These are phyloP conservation scores for Lachnellula arida DNA, from an alignment of 2,329 filamentous ascomycete genomes.

Conservation along the genomic window DNA sequence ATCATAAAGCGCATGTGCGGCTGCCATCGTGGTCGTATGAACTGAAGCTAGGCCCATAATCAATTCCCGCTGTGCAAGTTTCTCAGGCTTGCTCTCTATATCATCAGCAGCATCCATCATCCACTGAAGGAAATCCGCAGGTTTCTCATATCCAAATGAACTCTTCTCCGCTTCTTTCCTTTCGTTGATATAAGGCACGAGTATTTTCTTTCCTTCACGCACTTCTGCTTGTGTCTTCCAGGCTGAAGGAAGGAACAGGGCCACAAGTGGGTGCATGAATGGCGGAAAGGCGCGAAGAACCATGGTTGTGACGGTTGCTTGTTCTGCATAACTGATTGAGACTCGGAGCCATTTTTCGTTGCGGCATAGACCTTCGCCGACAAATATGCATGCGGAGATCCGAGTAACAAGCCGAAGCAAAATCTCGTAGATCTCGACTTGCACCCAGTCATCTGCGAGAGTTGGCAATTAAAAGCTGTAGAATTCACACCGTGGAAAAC, in stretches of 20 bases:
- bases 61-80: background rate
- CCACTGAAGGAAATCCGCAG: background rate
- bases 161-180: background rate
- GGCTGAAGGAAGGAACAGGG: too few species aligned
- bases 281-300: too few species aligned
- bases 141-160: background rate
- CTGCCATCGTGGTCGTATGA: constrained; percentile 27
- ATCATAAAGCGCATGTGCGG: constrained; percentile 37
- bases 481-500: background rate
- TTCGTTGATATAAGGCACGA: background rate
- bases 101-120: background rate
- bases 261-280: too few species aligned
- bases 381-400: too few species aligned
- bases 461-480: background rate
- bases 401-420: too few species aligned
- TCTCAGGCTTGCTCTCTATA: background rate
- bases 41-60: background rate
- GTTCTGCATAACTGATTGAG: too few species aligned
- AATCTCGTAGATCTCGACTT: too few species aligned
- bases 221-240: too few species aligned
- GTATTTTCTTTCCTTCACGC: background rate
- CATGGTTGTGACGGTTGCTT: too few species aligned
- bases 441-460: too few species aligned
- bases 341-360: too few species aligned
- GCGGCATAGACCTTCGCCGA: too few species aligned